Conservation (phyloP, 331 rosid genomes). For the Ulmus americana region DNA sequence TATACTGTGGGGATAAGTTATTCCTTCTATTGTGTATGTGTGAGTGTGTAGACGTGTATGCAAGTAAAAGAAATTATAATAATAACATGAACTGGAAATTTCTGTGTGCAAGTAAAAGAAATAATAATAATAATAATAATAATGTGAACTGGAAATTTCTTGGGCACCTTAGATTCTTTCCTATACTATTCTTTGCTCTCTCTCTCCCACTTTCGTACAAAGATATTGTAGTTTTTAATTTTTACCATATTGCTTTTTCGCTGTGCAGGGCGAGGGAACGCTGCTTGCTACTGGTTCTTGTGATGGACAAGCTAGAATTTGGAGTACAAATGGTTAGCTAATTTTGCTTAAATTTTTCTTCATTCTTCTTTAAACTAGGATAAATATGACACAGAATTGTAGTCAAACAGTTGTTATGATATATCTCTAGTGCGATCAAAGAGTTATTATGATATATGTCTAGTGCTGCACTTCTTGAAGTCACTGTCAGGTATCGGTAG, state of each 20-base stretch:
- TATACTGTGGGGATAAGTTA: too few species aligned
- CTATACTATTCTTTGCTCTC: constrained; percentile 1
- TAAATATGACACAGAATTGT: background rate
- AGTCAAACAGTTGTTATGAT: background rate
- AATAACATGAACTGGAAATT: too few species aligned
- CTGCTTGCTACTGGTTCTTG: constrained; percentile 95
- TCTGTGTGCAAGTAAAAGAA: too few species aligned
- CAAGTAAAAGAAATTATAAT: too few species aligned
- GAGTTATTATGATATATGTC: background rate
- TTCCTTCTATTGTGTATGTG: too few species aligned
- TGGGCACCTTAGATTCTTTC: background rate
- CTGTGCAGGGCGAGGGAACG: constrained; percentile 70
- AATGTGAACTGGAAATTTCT: too few species aligned
- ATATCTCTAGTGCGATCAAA: background rate
- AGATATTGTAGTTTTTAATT: background rate
- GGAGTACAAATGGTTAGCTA: constrained; percentile 67
- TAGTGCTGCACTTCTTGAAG: background rate
- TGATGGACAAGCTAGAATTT: constrained; percentile 96
- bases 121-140: too few species aligned
- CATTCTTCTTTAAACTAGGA: background rate
- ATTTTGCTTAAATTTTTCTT: background rate
- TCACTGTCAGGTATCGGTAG: background rate
- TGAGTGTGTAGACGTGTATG: too few species aligned
- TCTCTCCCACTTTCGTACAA: background rate
- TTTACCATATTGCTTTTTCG: background rate